Base-by-base conservation (phyloP, 2,329 filamentous ascomycete species). In the Pseudogymnoascus sp. region DNA sequence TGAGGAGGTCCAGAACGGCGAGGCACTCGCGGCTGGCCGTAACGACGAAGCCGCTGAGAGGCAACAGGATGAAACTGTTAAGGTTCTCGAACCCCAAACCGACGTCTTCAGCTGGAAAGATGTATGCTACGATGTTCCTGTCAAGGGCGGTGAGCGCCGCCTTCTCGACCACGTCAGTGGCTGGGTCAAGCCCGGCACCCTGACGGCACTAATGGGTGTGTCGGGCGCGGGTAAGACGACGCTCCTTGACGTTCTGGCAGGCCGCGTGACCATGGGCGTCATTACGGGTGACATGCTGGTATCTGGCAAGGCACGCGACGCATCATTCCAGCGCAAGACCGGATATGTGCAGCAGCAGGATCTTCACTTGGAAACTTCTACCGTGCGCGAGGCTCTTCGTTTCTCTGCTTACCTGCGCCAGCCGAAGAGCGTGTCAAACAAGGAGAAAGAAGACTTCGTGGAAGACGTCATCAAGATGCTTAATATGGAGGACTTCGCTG, bases 311-410 rank as follows among this genome's bases (percentile, higher is more conserved):
- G 66, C 67, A 1, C 65, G 68, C 1, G 90, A 93, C 67, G 81
- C 82, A 38, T 91, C 88, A 0, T 96, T 96, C 82, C 92, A 96
- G 75, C 88, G 92, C 66, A 95, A 93, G 77, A 96, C 91, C 0
- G 93, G 92, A 36, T 96, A 96, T 69, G 92, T 93, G 40, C 91
- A 96, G 72, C 93, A 97, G 74, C 91, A 96, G 74, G 93, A 97
- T 82, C 81, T 97, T 3, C 93, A 97, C 74, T 80, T 96, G 38
- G 82, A 88, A 61, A 96, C 91, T 0, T 86, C 88, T 0, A 96
- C 93, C 0, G 92, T 96, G 31, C 88, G 93, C 65, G 93, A 97
- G 76, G 91, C 92, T 7, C 82, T 97, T 36, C 85, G 85, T 70
- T 97, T 97, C 76, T 92, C 88, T 68, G 93, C 93, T 18, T 76